Percentiles rank a stretch among this genome's conserved stretches.
Evolutionary conservation across 1,139 yeast genomes (phyloP).

Genomic region (Wickerhamomyces sp.): DNA sequence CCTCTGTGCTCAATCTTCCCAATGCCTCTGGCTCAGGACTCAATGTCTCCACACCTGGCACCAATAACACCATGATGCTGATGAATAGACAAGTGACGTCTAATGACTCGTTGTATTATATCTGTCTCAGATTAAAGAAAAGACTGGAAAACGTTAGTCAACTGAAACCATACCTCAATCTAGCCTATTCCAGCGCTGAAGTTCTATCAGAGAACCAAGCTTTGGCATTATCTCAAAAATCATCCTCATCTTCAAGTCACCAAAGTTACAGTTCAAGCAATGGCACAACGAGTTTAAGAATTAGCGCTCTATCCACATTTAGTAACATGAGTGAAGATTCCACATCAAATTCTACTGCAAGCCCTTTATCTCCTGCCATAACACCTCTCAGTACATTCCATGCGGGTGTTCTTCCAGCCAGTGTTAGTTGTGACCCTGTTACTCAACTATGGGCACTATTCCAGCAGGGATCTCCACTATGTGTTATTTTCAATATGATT

Average conservation of each 20-base stretch:
- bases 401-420: slow-evolving; percentile 73
- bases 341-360: slow-evolving; percentile 9
- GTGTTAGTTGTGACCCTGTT: slow-evolving; percentile 79
- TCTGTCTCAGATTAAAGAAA: slow-evolving; percentile 55
- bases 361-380: slow-evolving; percentile 22
- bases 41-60: slow-evolving; percentile 2
- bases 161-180: slow-evolving; percentile 62
- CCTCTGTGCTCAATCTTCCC: slow-evolving; percentile 3
- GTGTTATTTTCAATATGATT: slow-evolving; percentile 68
- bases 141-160: slow-evolving; percentile 64
- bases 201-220: slow-evolving; percentile 71
- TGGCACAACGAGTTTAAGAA: slow-evolving; percentile 13
- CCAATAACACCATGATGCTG: slow-evolving; percentile 31
- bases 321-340: slow-evolving; percentile 23
- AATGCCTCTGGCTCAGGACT: slow-evolving; percentile 9
- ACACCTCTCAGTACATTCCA: slow-evolving; percentile 52
- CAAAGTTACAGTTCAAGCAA: slow-evolving; percentile 15
- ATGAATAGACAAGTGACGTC: slow-evolving; percentile 65
- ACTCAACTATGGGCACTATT: slow-evolving; percentile 85
- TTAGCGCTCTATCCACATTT: slow-evolving; percentile 18
- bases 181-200: slow-evolving; percentile 60
- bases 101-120: slow-evolving; percentile 68
- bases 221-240: slow-evolving; percentile 42
- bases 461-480: slow-evolving; percentile 89
- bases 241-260: slow-evolving; percentile 14